phyloP scores from a whole-genome alignment of 2,329 filamentous ascomycete species.

The Magnaporthiopsis rhizophila region DNA sequence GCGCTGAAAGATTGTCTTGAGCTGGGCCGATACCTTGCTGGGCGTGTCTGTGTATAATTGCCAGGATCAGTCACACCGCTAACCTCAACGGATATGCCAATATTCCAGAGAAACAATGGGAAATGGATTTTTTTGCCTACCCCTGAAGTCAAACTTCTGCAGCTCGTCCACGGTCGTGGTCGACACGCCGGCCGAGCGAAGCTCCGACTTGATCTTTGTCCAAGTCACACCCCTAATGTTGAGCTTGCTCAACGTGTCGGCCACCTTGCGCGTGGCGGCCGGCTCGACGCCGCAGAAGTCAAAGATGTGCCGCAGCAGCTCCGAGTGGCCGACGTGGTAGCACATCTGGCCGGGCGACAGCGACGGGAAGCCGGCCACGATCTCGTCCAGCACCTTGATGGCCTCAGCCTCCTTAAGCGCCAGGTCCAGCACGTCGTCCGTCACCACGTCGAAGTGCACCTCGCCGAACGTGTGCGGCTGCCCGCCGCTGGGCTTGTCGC shows the following conservation, averaged over 20 bases:
- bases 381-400: constrained; percentile 89
- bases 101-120: no score
- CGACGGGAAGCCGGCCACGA: constrained; percentile 71
- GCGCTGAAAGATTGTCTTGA: constrained; percentile 53
- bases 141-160: constrained; percentile 82
- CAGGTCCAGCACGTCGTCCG: constrained; percentile 69
- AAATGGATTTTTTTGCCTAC: constrained; percentile 30
- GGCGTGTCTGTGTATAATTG: constrained; percentile 36
- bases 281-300: constrained; percentile 76
- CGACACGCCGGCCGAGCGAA: constrained; percentile 79
- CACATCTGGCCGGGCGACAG: constrained; percentile 68
- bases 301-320: constrained; percentile 80
- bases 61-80: no score
- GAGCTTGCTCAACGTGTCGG: constrained; percentile 78
- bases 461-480: constrained; percentile 79
- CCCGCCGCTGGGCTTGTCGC: constrained; percentile 68
- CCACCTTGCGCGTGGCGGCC: constrained; percentile 60
- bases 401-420: constrained; percentile 89
- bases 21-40: constrained; percentile 47
- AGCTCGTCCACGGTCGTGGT: constrained; percentile 88
- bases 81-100: no score
- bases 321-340: constrained; percentile 84
- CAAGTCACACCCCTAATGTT: constrained; percentile 76
- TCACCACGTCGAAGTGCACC: constrained; percentile 95
- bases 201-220: constrained; percentile 72